Base-by-base conservation (phyloP, 164 flowering plant species). In the Sextonia rubra region DNA sequence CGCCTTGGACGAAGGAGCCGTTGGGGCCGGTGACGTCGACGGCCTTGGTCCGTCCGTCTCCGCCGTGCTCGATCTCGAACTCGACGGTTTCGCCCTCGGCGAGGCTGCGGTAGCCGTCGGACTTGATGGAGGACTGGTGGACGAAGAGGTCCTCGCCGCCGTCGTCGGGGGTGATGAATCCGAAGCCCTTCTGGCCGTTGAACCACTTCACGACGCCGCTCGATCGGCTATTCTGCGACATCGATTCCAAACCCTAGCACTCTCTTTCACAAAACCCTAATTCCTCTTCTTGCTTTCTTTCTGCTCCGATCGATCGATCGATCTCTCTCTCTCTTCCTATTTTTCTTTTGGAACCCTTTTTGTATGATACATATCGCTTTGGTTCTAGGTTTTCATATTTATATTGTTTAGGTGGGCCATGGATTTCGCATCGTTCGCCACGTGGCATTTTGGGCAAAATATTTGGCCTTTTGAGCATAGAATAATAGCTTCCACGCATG, bases 61-160 rank as follows among this genome's bases (percentile, higher is more conserved):
- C 68, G n/a, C 84, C 86, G 17, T 76, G 37, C 75, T 86, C 93
- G 75, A 94, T 69, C 61, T 2, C 66, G 70, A 84, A 94, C 84
- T 94, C 97, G 6, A 94, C 99, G 3, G 76, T 6, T 71, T 94
- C 97, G 22, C 88, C 89, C 3, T 87, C 97, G 1, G 85, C 90
- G 26, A 94, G 85, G 85, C 87, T 84, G 8, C 99, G 86, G 76
- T 82, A 94, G 2, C 97, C 98, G 24, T 92, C 97, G 12, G 91
- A 70, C 56, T 80, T 80, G 84, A 92, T 91, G 25, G 92, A 86
- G 22, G 93, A 84, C 77, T 94, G 99, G 71, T 94, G 98, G 22
- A 92, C 98, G 74, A 94, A 94, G n/a, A 92, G 87, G 78, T 92
- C 98, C 25, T 94, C 97, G 49, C 88, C 76, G 2, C 95, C 97